Evolutionary conservation across 345 rosid genomes (phyloP).

Genomic region (Brassica rapa): DNA sequence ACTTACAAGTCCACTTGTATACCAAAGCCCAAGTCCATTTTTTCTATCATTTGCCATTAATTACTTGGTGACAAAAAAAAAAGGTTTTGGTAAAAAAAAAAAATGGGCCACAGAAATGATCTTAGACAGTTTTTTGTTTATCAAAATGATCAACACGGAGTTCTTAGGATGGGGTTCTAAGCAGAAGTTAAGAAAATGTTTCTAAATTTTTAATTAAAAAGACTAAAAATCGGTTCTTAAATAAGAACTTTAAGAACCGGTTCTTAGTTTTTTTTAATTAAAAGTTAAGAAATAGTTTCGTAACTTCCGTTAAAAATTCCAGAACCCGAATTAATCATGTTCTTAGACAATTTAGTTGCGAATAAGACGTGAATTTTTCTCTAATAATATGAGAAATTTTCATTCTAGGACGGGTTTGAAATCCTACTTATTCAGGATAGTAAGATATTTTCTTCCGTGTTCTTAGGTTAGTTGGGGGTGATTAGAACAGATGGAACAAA

Average conservation of each 20-base stretch:
- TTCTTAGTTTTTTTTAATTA: too few relatives aligned
- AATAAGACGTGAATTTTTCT: background rate
- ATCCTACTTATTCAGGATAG: background rate
- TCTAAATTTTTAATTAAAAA: too few relatives aligned
- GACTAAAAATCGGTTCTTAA: too few relatives aligned
- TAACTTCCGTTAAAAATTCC: too few relatives aligned
- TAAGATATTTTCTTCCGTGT: background rate
- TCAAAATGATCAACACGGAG: too few relatives aligned
- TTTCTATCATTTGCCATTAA: background rate
- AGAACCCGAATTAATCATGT: background rate
- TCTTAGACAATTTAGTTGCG: background rate
- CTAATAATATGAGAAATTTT: background rate
- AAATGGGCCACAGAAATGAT: background rate
- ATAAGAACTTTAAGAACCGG: too few relatives aligned
- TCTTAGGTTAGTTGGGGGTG: background rate
- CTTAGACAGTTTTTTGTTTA: too few relatives aligned
- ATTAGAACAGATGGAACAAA: background rate
- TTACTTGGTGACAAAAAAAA: background rate
- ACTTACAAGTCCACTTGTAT: slow-evolving; percentile 11
- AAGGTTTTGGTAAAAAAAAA: too few relatives aligned
- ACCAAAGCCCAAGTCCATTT: background rate
- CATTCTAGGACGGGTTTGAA: background rate
- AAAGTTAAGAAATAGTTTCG: too few relatives aligned
- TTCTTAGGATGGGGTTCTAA: too few relatives aligned
- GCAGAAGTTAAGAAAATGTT: too few relatives aligned